phyloP scores from a whole-genome alignment of 495 filamentous ascomycete genomes.

The Penicillium pulvis region DNA sequence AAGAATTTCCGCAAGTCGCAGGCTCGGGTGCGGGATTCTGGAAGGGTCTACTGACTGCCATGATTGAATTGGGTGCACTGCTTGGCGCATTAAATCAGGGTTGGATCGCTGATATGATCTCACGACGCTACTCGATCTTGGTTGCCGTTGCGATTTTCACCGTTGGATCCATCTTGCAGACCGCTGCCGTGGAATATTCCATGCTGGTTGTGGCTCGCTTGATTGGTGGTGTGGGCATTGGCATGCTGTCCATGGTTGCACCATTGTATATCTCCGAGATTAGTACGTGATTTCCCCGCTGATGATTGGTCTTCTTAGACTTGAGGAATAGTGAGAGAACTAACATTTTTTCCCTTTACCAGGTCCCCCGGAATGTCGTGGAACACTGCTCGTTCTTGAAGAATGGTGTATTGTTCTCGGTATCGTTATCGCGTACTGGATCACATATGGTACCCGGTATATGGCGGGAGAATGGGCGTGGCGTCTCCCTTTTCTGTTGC shows the following conservation, averaged over 20 bases:
- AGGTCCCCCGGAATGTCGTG: constrained; percentile 57
- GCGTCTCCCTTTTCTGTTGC: constrained; percentile 53
- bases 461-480: constrained; percentile 55
- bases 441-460: constrained; percentile 56
- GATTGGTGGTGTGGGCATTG: constrained; percentile 63
- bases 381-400: constrained; percentile 55
- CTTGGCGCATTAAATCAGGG: constrained; percentile 59
- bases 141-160: constrained; percentile 58
- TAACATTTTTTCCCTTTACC: constrained; percentile 4
- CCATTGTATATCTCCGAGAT: constrained; percentile 61
- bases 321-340: background rate
- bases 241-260: constrained; percentile 57
- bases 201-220: constrained; percentile 62
- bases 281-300: constrained; percentile 25
- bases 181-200: constrained; percentile 53
- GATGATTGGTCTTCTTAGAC: background rate
- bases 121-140: constrained; percentile 57
- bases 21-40: constrained; percentile 54
- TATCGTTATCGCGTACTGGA: constrained; percentile 59
- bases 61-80: constrained; percentile 61
- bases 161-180: constrained; percentile 57
- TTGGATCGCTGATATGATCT: constrained; percentile 61
- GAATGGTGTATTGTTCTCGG: constrained; percentile 59
- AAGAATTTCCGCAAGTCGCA: constrained; percentile 48
- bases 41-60: constrained; percentile 62